Conservation (phyloP, 1,139 yeast species). For the Petasospora fabianii region DNA sequence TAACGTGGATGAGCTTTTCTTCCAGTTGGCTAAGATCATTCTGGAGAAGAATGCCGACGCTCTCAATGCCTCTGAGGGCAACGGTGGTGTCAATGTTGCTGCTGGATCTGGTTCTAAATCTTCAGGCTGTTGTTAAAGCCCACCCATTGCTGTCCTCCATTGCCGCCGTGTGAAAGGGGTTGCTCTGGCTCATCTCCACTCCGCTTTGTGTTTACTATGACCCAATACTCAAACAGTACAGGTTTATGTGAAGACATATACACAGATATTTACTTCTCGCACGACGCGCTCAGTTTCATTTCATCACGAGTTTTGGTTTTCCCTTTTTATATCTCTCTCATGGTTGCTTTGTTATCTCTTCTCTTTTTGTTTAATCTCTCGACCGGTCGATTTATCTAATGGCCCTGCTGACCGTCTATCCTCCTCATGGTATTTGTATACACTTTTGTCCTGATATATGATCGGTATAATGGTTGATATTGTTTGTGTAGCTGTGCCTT, state of each 20-base stretch:
- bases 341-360: not conserved
- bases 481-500: no score
- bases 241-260: not conserved
- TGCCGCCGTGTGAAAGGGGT: not conserved
- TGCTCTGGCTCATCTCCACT: not conserved
- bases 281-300: not conserved
- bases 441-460: no score
- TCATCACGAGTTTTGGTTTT: not conserved
- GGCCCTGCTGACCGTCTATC: no score
- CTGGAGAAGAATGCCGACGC: slow-evolving; percentile 64
- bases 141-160: no score
- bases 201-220: not conserved
- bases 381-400: no score
- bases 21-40: slow-evolving; percentile 83
- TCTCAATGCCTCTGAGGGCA: slow-evolving; percentile 28
- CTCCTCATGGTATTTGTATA: no score
- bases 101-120: slow-evolving; percentile 4
- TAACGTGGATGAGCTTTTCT: slow-evolving; percentile 89
- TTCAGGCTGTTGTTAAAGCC: slow-evolving; percentile 20
- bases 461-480: no score
- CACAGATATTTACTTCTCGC: no score
- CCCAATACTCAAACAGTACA: not conserved
- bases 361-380: no score
- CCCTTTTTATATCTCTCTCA: not conserved
- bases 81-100: slow-evolving; percentile 31